Base-by-base conservation (phyloP, 2,329 filamentous ascomycete genomes). In the Fusarium ramigenum region DNA sequence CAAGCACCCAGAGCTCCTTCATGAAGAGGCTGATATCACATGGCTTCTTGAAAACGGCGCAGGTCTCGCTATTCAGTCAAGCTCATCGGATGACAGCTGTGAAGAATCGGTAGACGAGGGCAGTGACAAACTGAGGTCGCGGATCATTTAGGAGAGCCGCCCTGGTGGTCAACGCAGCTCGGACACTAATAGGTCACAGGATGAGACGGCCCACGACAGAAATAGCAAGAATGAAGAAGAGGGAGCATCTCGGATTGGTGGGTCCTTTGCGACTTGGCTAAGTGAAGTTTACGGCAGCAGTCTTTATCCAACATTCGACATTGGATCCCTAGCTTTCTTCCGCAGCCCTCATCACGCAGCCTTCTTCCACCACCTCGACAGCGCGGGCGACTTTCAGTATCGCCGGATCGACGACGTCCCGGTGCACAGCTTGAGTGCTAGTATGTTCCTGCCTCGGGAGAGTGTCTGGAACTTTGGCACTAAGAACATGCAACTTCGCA, bases 231-330 rank as follows among this genome's bases (percentile, higher is more conserved):
- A 67, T 28, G 65, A 71, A 62, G 63, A 70, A 42, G 70, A 72
- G 23, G 70, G 70, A 42, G 46, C 34, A 73, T 78, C 47, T 61
- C 74, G 76, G 12, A 69, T 77, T 36, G 67, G 75, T n/a, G 79
- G 80, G 40, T 75, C 76, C 54, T 80, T 81, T 62, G 75, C 77
- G 18, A 77, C 78, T 43, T 81, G 81, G 74, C 64, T 82, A 64
- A 70, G 77, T 57, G 80, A 82, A 21, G 82, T 85, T 65, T 88
- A 86, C 79, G 86, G 85, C 70, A 84, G 84, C 74, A 84, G 85
- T 60, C 84, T 87, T 77, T 86, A 86, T 67, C 84, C 85, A 15
- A 87, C 87, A 66, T 88, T 89, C 64, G 88, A 90, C 75, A 85
- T 90, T 72, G 88, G 86, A 59, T 85, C 83, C 32, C 79, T 87